Conservation (phyloP, 2,329 filamentous ascomycete species). For the Aspergillus latus region DNA sequence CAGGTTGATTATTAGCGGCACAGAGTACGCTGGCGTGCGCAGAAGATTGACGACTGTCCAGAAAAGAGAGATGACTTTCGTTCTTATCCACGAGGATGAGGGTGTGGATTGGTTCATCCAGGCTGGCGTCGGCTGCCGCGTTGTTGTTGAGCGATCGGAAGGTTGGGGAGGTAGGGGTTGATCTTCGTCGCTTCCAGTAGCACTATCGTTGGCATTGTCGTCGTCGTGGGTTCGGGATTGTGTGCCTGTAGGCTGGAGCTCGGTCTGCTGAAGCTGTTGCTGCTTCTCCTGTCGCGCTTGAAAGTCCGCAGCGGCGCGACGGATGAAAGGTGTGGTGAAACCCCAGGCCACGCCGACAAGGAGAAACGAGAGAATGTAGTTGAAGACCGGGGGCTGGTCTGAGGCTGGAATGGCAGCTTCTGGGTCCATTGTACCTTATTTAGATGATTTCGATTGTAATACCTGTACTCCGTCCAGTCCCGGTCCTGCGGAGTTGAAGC, state of each 20-base stretch:
- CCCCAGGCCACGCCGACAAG: constrained; percentile 92
- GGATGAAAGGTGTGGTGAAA: constrained; percentile 88
- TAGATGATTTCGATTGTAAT: not conserved
- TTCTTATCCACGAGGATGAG: constrained; percentile 57
- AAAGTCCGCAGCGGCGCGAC: constrained; percentile 76
- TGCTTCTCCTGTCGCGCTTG: constrained; percentile 53
- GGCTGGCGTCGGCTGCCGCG: constrained; percentile 13
- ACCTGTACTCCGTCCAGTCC: not conserved
- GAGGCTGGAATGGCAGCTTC: constrained; percentile 29
- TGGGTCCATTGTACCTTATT: constrained; percentile 30
- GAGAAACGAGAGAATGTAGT: constrained; percentile 85
- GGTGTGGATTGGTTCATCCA: constrained; percentile 21
- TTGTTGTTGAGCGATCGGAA: not conserved
- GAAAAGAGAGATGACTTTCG: constrained; percentile 63
- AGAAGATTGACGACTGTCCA: constrained; percentile 78
- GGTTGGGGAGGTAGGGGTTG: constrained; percentile 5
- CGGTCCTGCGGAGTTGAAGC: not conserved
- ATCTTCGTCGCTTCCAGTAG: constrained; percentile 15
- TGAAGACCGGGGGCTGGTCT: constrained; percentile 54
- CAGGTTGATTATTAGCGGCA: constrained; percentile 82
- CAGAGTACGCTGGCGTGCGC: constrained; percentile 75
- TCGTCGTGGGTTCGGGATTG: not conserved
- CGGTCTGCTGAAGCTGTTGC: constrained; percentile 9
- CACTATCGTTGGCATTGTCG: not conserved
- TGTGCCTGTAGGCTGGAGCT: constrained; percentile 4